Evolutionary conservation across 169 alveolate species (phyloP).

Genomic region (Cryptosporidium bovis): DNA sequence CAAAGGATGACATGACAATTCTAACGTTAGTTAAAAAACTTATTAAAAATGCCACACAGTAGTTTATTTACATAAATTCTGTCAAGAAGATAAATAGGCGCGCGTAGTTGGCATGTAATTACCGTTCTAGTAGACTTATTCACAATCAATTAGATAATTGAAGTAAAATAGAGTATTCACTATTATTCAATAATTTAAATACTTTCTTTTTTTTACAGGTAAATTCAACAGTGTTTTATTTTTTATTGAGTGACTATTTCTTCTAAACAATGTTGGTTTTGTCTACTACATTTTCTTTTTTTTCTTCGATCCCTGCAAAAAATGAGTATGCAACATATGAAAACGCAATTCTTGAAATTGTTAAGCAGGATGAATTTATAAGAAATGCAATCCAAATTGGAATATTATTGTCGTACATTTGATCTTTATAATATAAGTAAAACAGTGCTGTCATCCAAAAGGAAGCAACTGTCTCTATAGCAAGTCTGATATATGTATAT

Average conservation of each 20-base stretch:
- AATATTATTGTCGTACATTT: conserved; percentile 26
- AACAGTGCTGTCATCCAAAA: conserved; percentile 26
- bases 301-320: conserved; percentile 7
- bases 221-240: too few species aligned
- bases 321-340: conserved; percentile 59
- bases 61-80: too few species aligned
- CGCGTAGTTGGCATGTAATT: too few species aligned
- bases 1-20: not conserved
- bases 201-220: too few species aligned
- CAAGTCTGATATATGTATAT: conserved; percentile 34
- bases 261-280: not conserved
- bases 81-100: too few species aligned
- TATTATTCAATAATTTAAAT: too few species aligned
- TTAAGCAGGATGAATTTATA: conserved; percentile 31
- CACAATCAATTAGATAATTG: too few species aligned
- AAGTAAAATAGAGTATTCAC: too few species aligned
- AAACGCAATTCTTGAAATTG: conserved; percentile 42
- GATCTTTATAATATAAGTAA: not conserved
- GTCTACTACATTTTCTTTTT: not conserved
- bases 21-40: too few species aligned
- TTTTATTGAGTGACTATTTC: too few species aligned
- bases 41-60: too few species aligned
- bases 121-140: too few species aligned
- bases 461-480: conserved; percentile 18
- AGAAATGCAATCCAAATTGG: conserved; percentile 42